Base-by-base conservation (phyloP, 2,329 filamentous ascomycete genomes). In the Xylaria sp. region DNA sequence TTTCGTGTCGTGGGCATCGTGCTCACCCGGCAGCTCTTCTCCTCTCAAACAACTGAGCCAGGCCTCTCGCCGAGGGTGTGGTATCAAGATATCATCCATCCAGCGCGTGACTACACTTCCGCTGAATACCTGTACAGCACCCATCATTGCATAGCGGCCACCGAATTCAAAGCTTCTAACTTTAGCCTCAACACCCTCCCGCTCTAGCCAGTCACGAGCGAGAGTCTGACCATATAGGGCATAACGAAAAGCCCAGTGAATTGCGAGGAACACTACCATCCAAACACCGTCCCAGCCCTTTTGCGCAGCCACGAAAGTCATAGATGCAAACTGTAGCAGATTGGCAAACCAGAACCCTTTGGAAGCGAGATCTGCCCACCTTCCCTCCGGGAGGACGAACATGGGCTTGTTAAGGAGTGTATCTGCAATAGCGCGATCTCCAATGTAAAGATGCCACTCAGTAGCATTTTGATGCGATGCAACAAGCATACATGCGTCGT, bases 381-480 rank as follows among this genome's bases (percentile, higher is more conserved):
- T 23, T 56, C 64, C 56, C 54, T 48, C 66, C 15, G 63, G 55
- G 18, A 72, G n/a, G n/a, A 41, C 55, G 20, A 77, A 54, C 76
- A 78, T 76, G n/a, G 75, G 71, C 61, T 78, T 78, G 61, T 78
- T 78, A 20, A 77, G 68, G 3, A 77, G 39, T 10, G 68, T 75
- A 56, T 78, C 76, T 18, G 74, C 70, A 5, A 76, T 68, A 18
- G 64, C 74, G n/a, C 75, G 71, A 51, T 77, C 75, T 12, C 76
- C 75, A 41, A 74, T 72, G 55, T 72, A 76, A 9, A 77, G 67
- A 52, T 75, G 68, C 76, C 76, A 78, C 23, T 72, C 74, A n/a
- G 56, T 66, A 1, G 74, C 71, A 58, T 78, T 78, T 41, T 76
- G 60, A 28, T 77, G 75, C 1, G 73, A 56, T 12, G 75, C 73